Base-by-base conservation (phyloP, 495 filamentous ascomycete genomes). In the Penicillium chermesinum region DNA sequence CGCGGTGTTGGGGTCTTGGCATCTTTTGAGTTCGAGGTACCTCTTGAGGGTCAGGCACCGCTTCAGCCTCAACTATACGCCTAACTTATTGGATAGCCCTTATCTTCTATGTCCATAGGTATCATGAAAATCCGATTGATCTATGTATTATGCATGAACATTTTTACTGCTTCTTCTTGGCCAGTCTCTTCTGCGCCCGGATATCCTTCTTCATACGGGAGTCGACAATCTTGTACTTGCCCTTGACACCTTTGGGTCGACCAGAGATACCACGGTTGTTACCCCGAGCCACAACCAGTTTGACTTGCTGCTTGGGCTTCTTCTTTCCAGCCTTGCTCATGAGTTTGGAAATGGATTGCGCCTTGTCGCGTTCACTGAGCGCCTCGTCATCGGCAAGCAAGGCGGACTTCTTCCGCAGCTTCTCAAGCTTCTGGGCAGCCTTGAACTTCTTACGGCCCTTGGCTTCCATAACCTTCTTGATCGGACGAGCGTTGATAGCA, bases 191-290 rank as follows among this genome's bases (percentile, higher is more conserved):
- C 70, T 87, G 76, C 12, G 86, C 94, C 61, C 93, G 79, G 44
- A 91, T 80, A 76, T 99, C 93, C 84, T 99, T 99, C 83, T 96
- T 97, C 82, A 99, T 82, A 53, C 93, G 79, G 14, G 86, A 72
- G 74, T 99, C 93, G 50, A 99, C 93, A 76, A 99, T 96, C 84
- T 97, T 97, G 69, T 98, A 98, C 61, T 86, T 85, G 32, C 93
- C 93, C 79, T 97, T 98, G 41, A 96, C 91, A 44, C 90, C 90
- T 46, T 74, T 78, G 14, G 88, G 88, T 59, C 86, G 73, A n/a
- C 83, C 82, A 52, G 77, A 78, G 48, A 94, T 82, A 58, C 90
- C 94, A 57, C 81, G 82, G 63, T 99, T 97, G 46, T 75, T 65
- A 48, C 93, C 94, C 49, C 75, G 79, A 12, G 94, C 94, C 41